Evolutionary conservation across 306 rosid genomes (phyloP), one percentile per base, ranked within the genome.

Genomic region (barrel medic (Medicago truncatula)): DNA sequence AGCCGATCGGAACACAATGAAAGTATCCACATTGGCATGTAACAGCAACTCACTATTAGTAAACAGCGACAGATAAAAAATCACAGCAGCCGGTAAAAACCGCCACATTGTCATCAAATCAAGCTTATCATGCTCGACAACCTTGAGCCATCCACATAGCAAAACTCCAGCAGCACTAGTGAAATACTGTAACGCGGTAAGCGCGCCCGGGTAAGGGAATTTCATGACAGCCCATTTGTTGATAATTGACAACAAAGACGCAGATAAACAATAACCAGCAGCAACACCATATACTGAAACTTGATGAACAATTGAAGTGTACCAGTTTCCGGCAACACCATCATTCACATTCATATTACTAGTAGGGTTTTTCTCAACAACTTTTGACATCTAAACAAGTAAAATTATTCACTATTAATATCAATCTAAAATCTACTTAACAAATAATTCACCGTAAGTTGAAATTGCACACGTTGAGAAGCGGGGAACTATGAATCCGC

Each of bases 201-300:
- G 84, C 1, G 97, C 96, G 0, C 97, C 97, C 0, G 97, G 97
- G 78, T 92, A 92, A 60, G 97, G 97, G 80, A 92, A 92, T 81
- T 90, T 90, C 93, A 90, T 86, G 21, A 92, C 82, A 62, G 97
- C 97, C 97, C 96, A 92, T 90, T 92, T 92, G 85, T 90, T 92
- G 73, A 92, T 92, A 56, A 92, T 90, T 39, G 97, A 92, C 28
- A 92, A 93, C 82, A 92, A 78, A 15, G 97, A 92, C 15, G 97
- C 97, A 40, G 97, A 92, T 52, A 92, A 71, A 80, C 97, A 92
- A 75, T 92, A 92, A 25, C 97, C 97, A 61, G 89, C 91, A 31
- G 96, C 97, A 25, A 92, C 79, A 40, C 97, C 91, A 40, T 90
- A 92, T 2, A 92, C 63, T 61, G 97, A 92, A 78, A 80, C 74